These are phyloP conservation scores for Strigomonas oncopelti DNA, from an alignment of 208 protist species.

Conservation along the genomic window DNA sequence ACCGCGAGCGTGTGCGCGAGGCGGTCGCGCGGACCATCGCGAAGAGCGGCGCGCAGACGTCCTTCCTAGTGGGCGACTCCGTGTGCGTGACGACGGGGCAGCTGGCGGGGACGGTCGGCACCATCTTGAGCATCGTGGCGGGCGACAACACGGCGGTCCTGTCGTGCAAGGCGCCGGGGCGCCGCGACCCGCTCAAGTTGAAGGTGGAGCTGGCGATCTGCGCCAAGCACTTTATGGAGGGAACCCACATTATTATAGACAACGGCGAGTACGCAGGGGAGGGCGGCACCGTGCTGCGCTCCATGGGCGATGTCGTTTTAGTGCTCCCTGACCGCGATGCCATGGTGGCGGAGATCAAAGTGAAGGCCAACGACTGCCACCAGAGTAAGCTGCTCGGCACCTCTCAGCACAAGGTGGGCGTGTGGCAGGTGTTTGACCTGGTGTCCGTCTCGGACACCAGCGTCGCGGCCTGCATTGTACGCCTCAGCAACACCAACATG, in stretches of 20 bases:
- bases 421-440: constrained; percentile 80
- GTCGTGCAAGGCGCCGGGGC: constrained; percentile 54
- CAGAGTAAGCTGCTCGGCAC: constrained; percentile 74
- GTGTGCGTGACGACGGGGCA: constrained; percentile 76
- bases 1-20: constrained; percentile 68
- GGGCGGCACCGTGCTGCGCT: constrained; percentile 85
- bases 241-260: constrained; percentile 83
- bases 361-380: constrained; percentile 82
- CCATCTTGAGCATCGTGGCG: constrained; percentile 72
- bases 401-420: constrained; percentile 59
- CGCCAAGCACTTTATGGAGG: constrained; percentile 79
- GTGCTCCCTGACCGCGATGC: constrained; percentile 73
- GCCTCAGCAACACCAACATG: constrained; percentile 57
- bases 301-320: constrained; percentile 60
- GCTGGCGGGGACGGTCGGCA: constrained; percentile 66
- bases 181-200: constrained; percentile 51
- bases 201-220: constrained; percentile 77
- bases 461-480: constrained; percentile 72
- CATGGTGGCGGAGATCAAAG: constrained; percentile 56
- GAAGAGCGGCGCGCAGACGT: constrained; percentile 9
- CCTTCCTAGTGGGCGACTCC: constrained; percentile 59
- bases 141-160: constrained; percentile 68
- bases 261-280: constrained; percentile 73
- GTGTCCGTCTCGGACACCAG: constrained; percentile 66
- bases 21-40: constrained; percentile 38